Percentiles rank a stretch among this genome's conserved stretches.
Conservation (phyloP, 768 basidiomycete genomes). For the Russula sp. region DNA sequence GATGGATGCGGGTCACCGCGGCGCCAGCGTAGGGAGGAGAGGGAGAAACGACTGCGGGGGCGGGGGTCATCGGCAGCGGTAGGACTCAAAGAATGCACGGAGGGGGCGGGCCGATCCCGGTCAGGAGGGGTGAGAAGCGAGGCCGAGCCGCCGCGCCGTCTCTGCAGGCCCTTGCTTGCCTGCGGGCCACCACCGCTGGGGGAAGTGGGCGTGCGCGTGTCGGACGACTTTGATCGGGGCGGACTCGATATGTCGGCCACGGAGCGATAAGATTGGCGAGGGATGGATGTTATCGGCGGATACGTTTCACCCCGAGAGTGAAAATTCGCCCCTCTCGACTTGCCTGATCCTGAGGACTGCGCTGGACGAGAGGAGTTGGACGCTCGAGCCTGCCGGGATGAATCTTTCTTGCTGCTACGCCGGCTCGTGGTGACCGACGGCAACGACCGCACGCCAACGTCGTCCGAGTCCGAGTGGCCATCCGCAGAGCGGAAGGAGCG, state of each 20-base stretch:
- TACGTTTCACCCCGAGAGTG: not conserved
- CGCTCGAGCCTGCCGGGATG: not conserved
- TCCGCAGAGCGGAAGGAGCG: conserved; percentile 26
- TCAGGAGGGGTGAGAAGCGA: not conserved
- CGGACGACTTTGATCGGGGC: conserved; percentile 18
- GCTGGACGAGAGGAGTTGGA: not conserved
- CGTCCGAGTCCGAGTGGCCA: conserved; percentile 20
- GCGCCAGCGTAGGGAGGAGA: conserved; percentile 18
- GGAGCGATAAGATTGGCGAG: not conserved
- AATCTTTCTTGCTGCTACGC: not conserved
- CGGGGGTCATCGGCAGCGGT: conserved; percentile 5
- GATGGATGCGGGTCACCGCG: conserved; percentile 11
- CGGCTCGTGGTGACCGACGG: conserved; percentile 12
- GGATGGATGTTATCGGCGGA: not conserved
- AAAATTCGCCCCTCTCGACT: not conserved
- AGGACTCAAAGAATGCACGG: conserved; percentile 16
- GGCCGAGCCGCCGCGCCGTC: conserved; percentile 18
- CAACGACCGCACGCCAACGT: conserved; percentile 20
- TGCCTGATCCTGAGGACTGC: not conserved
- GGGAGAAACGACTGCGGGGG: conserved; percentile 21
- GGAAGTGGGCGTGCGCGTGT: conserved; percentile 2
- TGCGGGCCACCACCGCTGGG: not conserved
- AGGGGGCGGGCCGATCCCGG: not conserved
- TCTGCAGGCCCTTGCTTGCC: not conserved
- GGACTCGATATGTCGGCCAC: conserved; percentile 4